A percentile compares a stretch with the other conserved stretches of the same genome.
Evolutionary conservation across 345 rosid species (phyloP).

Genomic region (Eucalyptus sp.): DNA sequence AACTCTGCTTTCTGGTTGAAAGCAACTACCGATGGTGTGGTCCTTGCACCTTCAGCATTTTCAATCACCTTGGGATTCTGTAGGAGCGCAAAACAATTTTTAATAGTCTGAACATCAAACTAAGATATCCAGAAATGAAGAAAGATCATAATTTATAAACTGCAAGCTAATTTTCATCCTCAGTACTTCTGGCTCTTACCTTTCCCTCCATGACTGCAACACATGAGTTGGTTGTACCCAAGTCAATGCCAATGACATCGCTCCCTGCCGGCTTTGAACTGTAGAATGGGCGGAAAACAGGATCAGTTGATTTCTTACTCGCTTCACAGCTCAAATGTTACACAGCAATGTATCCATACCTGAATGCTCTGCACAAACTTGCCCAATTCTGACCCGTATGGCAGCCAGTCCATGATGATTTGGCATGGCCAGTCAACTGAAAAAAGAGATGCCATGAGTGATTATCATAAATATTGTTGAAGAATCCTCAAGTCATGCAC

Average conservation of each 20-base stretch:
- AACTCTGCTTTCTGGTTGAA: slow-evolving; percentile 67
- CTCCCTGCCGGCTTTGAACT: slow-evolving; percentile 81
- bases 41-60: slow-evolving; percentile 85
- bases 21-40: slow-evolving; percentile 89
- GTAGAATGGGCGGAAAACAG: neutral
- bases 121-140: neutral
- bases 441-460: neutral
- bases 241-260: slow-evolving; percentile 90
- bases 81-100: neutral
- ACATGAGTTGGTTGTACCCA: slow-evolving; percentile 97
- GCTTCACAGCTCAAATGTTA: neutral
- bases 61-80: slow-evolving; percentile 88
- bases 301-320: neutral
- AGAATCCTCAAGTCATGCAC: neutral
- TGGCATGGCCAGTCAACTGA: slow-evolving; percentile 45
- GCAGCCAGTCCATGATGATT: slow-evolving; percentile 23
- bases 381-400: slow-evolving; percentile 34
- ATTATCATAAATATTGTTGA: neutral
- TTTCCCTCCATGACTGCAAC: slow-evolving; percentile 99
- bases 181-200: slow-evolving; percentile 15
- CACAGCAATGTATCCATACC: slow-evolving; percentile 19
- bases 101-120: neutral
- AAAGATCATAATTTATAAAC: neutral
- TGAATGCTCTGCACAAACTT: slow-evolving; percentile 57
- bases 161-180: neutral